Base-by-base conservation (phyloP, 768 basidiomycete species). In the Hortiboletus flavorubellus region DNA sequence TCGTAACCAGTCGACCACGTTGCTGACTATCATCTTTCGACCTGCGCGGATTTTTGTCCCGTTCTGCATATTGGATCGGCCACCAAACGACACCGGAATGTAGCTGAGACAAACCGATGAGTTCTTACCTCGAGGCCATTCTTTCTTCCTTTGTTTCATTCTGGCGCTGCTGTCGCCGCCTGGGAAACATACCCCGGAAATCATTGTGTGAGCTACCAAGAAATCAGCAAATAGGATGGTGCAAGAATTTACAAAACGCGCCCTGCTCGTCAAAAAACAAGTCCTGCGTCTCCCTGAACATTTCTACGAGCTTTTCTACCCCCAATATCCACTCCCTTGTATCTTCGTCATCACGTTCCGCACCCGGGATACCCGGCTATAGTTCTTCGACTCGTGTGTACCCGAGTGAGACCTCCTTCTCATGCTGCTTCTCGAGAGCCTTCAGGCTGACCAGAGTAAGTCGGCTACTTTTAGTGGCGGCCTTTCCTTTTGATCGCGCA, bases 251-350 rank as follows among this genome's bases (percentile, higher is more conserved):
- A 70, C 79, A 62, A 41, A 51, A 72, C 83, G 62, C 55, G 93
- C 93, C 62, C 86, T 74, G 30, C 86, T 86, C 2, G 87, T 84
- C 62, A 87, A 78, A 78, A 66, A 96, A 99, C 59, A 98, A 67
- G 56, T 85, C 82, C 57, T 86, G 80, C 1, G 94, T 94, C 73
- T 93, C 87, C 49, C 96, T 76, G 73, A 94, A 98, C 68, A 83
- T 85, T 56, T 97, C 94, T 4, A 97, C 80, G 44, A 99, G 75
- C 61, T 83, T 87, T 65, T 92, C 91, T 1, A 93, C 92, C 62
- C 91, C 86, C 31, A 86, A 66, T 59, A 96, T 73, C 89, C 94
- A 98, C 61, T 87, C 82, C 47, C 81, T 77, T 53, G 82, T 76
- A 5, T 83, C 81, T 14, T 81, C 80, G 1, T 73, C 71, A 21